phyloP scores from a whole-genome alignment of 305 asterid genomes.

The Fraxinus sp. region DNA sequence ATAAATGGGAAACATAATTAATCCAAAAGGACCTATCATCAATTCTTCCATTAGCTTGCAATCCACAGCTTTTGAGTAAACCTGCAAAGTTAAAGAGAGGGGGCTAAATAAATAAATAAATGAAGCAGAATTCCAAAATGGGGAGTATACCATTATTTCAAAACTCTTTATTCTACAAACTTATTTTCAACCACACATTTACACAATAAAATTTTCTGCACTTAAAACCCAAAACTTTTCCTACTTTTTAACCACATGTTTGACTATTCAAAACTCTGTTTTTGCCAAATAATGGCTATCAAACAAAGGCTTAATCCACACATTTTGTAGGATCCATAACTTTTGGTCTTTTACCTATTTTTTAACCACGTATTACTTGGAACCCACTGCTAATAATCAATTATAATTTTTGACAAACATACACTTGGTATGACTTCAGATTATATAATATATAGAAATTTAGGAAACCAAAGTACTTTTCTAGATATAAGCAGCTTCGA shows the following conservation, averaged over 20 bases:
- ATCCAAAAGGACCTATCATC: conserved; percentile 90
- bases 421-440: background rate
- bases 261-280: background rate
- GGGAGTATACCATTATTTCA: background rate
- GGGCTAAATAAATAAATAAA: conserved; percentile 7
- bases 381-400: background rate
- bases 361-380: background rate
- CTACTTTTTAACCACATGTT: background rate
- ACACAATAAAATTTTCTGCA: background rate
- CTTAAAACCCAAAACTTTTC: background rate
- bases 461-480: background rate
- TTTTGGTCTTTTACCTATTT: background rate
- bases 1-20: conserved; percentile 66
- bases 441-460: too few species aligned
- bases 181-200: too few species aligned
- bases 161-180: background rate
- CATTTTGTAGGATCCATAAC: background rate
- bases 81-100: conserved; percentile 44
- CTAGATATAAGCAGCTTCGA: background rate
- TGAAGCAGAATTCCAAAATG: background rate
- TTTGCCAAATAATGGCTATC: background rate
- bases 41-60: conserved; percentile 69
- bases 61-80: conserved; percentile 71
- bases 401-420: background rate
- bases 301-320: background rate